phyloP scores from a whole-genome alignment of 2,329 filamentous ascomycete genomes.

The Emericellopsis atlantica region DNA sequence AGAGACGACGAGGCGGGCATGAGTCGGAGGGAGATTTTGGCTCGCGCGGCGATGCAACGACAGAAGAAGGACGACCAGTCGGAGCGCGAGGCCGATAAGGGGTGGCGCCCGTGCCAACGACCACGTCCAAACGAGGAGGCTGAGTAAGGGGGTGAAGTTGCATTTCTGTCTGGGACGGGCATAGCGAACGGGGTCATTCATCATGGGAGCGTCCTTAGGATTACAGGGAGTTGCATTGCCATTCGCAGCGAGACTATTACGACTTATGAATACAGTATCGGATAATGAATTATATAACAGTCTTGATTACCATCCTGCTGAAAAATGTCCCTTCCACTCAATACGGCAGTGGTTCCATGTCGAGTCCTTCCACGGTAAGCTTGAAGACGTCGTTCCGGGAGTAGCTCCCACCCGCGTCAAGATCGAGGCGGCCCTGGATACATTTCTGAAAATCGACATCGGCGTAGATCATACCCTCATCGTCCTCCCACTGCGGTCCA shows the following conservation, averaged over 20 bases:
- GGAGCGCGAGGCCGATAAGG: conserved; percentile 18
- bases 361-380: conserved; percentile 44
- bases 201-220: background rate
- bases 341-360: conserved; percentile 45
- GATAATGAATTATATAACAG: background rate
- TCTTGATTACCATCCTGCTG: background rate
- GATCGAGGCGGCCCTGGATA: conserved; percentile 64
- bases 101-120: conserved; percentile 13
- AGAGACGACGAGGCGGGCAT: conserved; percentile 34
- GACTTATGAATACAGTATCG: background rate
- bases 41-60: conserved; percentile 29
- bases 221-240: background rate
- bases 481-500: conserved; percentile 75
- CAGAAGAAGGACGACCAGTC: conserved; percentile 18
- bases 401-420: conserved; percentile 79
- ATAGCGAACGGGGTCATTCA: background rate
- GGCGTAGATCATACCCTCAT: conserved; percentile 50
- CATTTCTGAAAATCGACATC: conserved; percentile 87
- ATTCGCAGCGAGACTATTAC: background rate
- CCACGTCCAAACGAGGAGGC: conserved; percentile 9
- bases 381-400: conserved; percentile 58
- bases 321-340: conserved; percentile 6
- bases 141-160: conserved; percentile 6
- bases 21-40: conserved; percentile 62
- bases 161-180: background rate